Conservation (phyloP, 768 basidiomycete genomes). For the Clavulina sp. region DNA sequence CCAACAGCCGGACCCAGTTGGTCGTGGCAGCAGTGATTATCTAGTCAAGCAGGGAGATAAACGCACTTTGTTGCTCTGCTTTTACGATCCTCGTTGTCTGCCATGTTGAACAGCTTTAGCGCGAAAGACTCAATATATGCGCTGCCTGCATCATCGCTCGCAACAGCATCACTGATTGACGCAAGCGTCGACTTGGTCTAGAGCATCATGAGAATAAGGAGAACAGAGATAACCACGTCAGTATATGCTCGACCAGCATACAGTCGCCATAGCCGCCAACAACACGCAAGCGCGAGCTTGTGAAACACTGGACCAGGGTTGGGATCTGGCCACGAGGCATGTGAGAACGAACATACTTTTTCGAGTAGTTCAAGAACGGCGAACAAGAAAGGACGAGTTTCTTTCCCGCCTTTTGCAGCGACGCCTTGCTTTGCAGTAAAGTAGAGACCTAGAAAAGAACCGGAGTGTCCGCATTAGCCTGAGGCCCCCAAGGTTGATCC, state of each 20-base stretch:
- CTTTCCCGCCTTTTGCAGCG: not conserved
- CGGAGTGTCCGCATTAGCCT: too few relatives aligned
- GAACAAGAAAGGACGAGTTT: not conserved
- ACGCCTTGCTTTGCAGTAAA: not conserved
- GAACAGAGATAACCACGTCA: too few relatives aligned
- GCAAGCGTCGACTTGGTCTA: too few relatives aligned
- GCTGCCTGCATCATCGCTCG: conserved; percentile 49
- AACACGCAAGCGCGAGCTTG: too few relatives aligned
- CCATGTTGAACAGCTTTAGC: conserved; percentile 65
- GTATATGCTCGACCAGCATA: too few relatives aligned
- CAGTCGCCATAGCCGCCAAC: too few relatives aligned
- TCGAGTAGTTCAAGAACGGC: not conserved
- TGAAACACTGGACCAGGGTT: too few relatives aligned
- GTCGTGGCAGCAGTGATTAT: too few relatives aligned
- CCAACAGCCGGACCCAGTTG: too few relatives aligned
- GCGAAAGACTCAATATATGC: conserved; percentile 92
- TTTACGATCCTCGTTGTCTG: conserved; percentile 80
- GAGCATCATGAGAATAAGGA: too few relatives aligned
- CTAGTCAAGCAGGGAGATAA: not conserved
- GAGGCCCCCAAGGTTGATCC: too few relatives aligned
- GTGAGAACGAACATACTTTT: not conserved
- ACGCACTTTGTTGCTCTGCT: conserved; percentile 58
- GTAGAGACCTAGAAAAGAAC: not conserved
- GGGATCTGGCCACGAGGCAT: too few relatives aligned
- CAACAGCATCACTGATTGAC: conserved; percentile 5